Evolutionary conservation across 768 basidiomycete species (phyloP).

Genomic region (Chalciporus piperatus): DNA sequence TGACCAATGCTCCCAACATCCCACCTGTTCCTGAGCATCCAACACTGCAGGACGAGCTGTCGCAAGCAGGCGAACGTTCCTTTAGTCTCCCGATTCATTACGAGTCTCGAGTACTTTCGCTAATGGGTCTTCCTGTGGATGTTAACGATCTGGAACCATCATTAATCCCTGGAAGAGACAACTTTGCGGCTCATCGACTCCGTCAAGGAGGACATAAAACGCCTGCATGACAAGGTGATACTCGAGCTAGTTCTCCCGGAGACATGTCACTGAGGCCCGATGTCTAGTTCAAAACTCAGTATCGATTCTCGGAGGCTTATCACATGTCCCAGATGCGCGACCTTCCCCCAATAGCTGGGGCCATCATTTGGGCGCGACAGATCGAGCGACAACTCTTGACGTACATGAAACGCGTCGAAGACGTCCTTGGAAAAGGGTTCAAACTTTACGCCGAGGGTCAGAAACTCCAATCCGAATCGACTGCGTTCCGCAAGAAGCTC

Average conservation of each 20-base stretch:
- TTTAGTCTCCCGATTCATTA: slow-evolving; percentile 16
- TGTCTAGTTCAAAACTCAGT: slow-evolving; percentile 87
- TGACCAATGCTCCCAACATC: slow-evolving; percentile 54
- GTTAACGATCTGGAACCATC: slow-evolving; percentile 33
- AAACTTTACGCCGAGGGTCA: slow-evolving; percentile 99
- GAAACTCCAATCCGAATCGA: slow-evolving; percentile 88
- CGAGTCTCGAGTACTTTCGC: slow-evolving; percentile 15
- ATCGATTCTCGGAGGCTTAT: slow-evolving; percentile 92
- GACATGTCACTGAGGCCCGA: slow-evolving; percentile 1
- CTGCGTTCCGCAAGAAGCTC: slow-evolving; percentile 92
- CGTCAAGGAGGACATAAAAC: slow-evolving; percentile 97
- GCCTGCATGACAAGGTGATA: slow-evolving; percentile 83
- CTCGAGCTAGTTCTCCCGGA: neutral
- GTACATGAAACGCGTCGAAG: slow-evolving; percentile 99
- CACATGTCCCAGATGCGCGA: slow-evolving; percentile 99
- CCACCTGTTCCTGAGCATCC: slow-evolving; percentile 57
- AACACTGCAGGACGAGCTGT: slow-evolving; percentile 28
- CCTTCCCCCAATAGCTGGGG: slow-evolving; percentile 94
- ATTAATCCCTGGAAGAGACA: slow-evolving; percentile 39
- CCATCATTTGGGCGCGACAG: slow-evolving; percentile 99
- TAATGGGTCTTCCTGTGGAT: slow-evolving; percentile 20
- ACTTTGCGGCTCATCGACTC: slow-evolving; percentile 77
- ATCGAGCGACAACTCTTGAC: slow-evolving; percentile 94
- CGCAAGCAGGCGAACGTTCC: slow-evolving; percentile 19
- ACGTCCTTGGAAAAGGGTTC: slow-evolving; percentile 97